Base-by-base conservation (phyloP, 2,329 filamentous ascomycete species). In the Beauveria sp. region DNA sequence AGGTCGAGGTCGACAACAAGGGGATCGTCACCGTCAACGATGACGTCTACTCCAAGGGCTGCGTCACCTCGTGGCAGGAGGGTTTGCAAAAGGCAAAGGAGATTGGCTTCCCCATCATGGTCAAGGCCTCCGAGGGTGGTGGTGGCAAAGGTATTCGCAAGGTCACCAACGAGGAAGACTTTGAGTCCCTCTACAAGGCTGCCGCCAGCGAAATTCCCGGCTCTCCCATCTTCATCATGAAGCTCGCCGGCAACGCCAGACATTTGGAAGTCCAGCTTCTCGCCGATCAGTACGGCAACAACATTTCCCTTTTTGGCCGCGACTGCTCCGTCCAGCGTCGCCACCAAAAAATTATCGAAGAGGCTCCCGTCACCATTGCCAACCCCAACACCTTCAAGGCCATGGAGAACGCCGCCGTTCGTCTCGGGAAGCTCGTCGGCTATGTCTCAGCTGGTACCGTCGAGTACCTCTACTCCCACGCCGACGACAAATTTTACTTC, bases 221-320 rank as follows among this genome's bases (percentile, higher is more conserved):
- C 53, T 99, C 95, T 34, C 95, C 96, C 68, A 99, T 99, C 77
- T 99, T 99, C 84, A 96, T 99, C 80, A 99, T 99, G 95, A 97
- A 99, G 86, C 82, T 99, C 66, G 95, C 95, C 55, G 95, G 93
- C 69, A 96, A 96, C 73, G 95, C 95, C 46, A 84, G 95, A 68
- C 95, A 99, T 83, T 81, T 99, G 79, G 95, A 99, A 78, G 96
- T 99, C 63, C 95, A 99, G 79, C 82, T 99, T 67, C 83, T 99
- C 60, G 96, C 95, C 66, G 96, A 99, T 80, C 92, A 99, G 83
- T 99, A 99, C 75, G 95, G 96, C 73, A 97, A 99, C 85, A 98
- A 98, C 80, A 97, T 99, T 74, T 99, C 95, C 9, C 87, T 99
- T 57, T 99, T 98, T 70, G 95, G 95, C 72, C 88, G 95, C 86